Evolutionary conservation across 371 early-diverging fungal species (phyloP).

Genomic region (Syncephalastrum sp.): DNA sequence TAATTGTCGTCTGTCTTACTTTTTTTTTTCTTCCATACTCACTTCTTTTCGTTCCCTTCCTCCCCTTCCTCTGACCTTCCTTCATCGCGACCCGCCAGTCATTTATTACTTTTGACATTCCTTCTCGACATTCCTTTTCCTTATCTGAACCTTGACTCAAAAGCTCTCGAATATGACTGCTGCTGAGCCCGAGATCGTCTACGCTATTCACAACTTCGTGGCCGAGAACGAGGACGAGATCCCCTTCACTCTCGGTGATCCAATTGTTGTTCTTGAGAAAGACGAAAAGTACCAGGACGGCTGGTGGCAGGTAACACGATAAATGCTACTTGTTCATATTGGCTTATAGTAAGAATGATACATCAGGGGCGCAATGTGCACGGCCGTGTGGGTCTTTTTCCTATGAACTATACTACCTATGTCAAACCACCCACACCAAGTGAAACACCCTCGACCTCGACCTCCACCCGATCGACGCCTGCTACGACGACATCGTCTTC

Average conservation of each 20-base stretch:
- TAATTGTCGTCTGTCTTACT: no score
- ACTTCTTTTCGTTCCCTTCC: no score
- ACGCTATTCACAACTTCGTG: slow-evolving; percentile 64
- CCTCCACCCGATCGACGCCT: slow-evolving; percentile 17
- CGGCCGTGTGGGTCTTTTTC: slow-evolving; percentile 76
- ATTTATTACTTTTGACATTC: no score
- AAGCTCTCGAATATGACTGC: no score
- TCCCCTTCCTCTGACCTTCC: no score
- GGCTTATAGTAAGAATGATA: background rate
- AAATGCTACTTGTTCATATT: background rate
- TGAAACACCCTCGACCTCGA: slow-evolving; percentile 19
- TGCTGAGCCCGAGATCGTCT: slow-evolving; percentile 43
- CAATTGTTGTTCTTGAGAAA: slow-evolving; percentile 71
- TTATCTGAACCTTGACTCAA: no score
- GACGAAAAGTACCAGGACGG: slow-evolving; percentile 82
- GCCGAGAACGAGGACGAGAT: slow-evolving; percentile 82
- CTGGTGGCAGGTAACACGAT: slow-evolving; percentile 79
- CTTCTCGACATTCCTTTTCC: no score
- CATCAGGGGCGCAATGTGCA: slow-evolving; percentile 52
- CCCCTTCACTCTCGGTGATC: slow-evolving; percentile 65
- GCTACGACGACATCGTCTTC: slow-evolving; percentile 9
- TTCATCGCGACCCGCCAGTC: no score
- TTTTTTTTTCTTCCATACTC: no score
- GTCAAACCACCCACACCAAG: slow-evolving; percentile 25
- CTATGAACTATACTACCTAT: slow-evolving; percentile 63